phyloP scores from a whole-genome alignment of 2,329 filamentous ascomycete genomes.

The Xylaria sp. region DNA sequence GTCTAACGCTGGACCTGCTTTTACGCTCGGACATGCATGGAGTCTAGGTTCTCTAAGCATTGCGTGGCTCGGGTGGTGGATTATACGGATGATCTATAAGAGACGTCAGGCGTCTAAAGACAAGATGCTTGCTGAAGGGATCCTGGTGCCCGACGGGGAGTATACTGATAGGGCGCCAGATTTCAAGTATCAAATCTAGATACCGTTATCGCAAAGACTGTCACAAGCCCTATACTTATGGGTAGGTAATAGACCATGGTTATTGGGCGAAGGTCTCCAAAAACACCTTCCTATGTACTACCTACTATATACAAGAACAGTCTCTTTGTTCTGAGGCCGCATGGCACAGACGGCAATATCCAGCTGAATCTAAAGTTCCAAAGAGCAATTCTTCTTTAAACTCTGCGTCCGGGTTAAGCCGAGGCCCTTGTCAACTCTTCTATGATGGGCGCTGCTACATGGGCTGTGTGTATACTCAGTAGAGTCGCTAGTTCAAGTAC shows the following conservation, averaged over 20 bases:
- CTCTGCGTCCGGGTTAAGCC: neutral
- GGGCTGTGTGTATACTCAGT: conserved; percentile 47
- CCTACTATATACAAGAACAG: too few species aligned
- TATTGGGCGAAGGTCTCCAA: too few species aligned
- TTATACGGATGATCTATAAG: conserved; percentile 49
- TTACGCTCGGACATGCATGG: conserved; percentile 51
- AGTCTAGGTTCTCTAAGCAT: conserved; percentile 51
- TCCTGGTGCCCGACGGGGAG: conserved; percentile 59
- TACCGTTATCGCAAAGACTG: neutral
- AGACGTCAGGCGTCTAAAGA: conserved; percentile 50
- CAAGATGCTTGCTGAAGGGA: conserved; percentile 49
- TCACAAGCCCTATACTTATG: too few species aligned
- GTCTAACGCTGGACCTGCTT: conserved; percentile 40
- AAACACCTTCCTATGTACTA: too few species aligned
- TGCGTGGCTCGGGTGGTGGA: conserved; percentile 54
- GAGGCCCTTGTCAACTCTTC: conserved; percentile 35
- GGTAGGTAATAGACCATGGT: too few species aligned
- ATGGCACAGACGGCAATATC: neutral
- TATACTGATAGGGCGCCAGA: conserved; percentile 62
- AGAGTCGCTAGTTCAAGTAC: conserved; percentile 58
- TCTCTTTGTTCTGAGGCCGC: too few species aligned
- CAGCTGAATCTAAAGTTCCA: neutral
- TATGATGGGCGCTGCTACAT: conserved; percentile 49
- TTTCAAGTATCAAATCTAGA: conserved; percentile 60
- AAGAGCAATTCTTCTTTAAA: neutral